These are phyloP conservation scores for Alternaria conjuncta DNA, from an alignment of 2,329 filamentous ascomycete genomes.

Conservation along the genomic window DNA sequence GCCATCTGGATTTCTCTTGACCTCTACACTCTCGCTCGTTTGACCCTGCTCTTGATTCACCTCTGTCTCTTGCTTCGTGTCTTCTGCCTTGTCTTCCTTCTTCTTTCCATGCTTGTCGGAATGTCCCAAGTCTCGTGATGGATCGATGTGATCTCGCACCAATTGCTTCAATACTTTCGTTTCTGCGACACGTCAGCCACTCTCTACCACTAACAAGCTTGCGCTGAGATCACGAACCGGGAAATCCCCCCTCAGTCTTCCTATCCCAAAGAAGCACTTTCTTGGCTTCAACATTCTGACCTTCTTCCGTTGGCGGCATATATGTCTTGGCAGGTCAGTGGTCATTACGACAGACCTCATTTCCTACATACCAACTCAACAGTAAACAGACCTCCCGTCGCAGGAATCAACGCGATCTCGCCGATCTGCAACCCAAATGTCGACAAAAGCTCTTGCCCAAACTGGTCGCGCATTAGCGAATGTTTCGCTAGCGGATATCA, in stretches of 20 bases:
- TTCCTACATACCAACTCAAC: constrained; percentile 64
- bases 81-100: constrained; percentile 21
- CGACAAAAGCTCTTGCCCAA: constrained; percentile 91
- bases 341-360: not conserved
- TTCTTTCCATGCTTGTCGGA: constrained; percentile 54
- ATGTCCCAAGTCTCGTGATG: constrained; percentile 78
- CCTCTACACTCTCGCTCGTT: not conserved
- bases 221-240: constrained; percentile 53
- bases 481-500: not conserved
- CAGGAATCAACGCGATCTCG: constrained; percentile 85
- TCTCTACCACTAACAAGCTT: not conserved
- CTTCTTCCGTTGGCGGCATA: constrained; percentile 14
- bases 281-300: constrained; percentile 37
- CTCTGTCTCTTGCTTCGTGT: not conserved
- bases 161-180: constrained; percentile 88
- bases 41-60: not conserved
- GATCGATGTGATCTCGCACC: constrained; percentile 82
- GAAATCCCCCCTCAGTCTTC: constrained; percentile 85
- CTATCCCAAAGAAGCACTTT: constrained; percentile 82
- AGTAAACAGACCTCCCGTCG: constrained; percentile 82
- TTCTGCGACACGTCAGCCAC: constrained; percentile 56
- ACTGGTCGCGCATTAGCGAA: constrained; percentile 59
- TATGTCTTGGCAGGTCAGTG: constrained; percentile 25
- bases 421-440: constrained; percentile 86
- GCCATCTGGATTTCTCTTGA: constrained; percentile 45